phyloP scores from a whole-genome alignment of 768 basidiomycete species.

The Dendrothele bispora region DNA sequence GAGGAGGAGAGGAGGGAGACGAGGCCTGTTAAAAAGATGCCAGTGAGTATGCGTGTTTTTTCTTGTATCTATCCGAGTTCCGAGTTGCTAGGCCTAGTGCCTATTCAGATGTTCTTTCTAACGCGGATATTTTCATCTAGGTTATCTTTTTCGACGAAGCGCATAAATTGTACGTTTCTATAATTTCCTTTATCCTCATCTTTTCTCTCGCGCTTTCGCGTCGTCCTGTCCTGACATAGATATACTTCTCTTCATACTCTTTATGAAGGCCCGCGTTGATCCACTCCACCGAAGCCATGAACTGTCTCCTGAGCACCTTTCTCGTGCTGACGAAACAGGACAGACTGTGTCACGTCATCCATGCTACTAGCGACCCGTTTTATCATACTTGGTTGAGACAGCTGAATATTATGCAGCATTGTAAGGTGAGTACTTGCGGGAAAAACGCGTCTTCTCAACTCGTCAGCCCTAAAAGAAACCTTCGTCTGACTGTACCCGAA shows the following conservation, averaged over 20 bases:
- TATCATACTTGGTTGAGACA: conserved; percentile 84
- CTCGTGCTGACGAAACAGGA: conserved; percentile 88
- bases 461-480: background rate
- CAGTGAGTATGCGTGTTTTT: conserved; percentile 37
- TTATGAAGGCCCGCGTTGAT: conserved; percentile 64
- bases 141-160: conserved; percentile 83
- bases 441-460: background rate
- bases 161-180: conserved; percentile 64
- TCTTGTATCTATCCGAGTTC: background rate
- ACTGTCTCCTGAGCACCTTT: conserved; percentile 81
- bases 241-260: too few species aligned
- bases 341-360: conserved; percentile 78
- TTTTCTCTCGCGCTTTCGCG: conserved; percentile 3
- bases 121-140: conserved; percentile 20
- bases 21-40: conserved; percentile 60
- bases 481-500: background rate
- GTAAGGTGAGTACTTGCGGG: conserved; percentile 50
- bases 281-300: conserved; percentile 79
- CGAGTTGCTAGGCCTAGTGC: too few species aligned
- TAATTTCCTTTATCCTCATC: background rate
- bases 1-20: conserved; percentile 32
- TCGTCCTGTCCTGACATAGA: too few species aligned
- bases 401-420: conserved; percentile 79
- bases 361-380: conserved; percentile 82
- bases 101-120: background rate